These are phyloP conservation scores for Omphalea diandra DNA, from an alignment of 441 rosid genomes.

Conservation along the genomic window DNA sequence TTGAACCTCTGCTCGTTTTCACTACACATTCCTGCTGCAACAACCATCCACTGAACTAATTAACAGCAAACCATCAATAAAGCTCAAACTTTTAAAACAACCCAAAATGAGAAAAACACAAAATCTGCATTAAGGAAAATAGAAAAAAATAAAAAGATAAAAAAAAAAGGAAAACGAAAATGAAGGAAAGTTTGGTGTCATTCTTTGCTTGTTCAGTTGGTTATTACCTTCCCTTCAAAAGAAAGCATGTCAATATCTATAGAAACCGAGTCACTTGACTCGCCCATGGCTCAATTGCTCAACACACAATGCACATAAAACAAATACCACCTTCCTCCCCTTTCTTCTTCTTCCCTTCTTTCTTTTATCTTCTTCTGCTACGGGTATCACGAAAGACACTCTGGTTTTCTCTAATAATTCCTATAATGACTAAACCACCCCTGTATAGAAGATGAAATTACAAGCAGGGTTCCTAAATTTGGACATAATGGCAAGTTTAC, in stretches of 20 bases:
- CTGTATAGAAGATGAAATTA: not conserved
- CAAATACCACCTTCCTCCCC: not conserved
- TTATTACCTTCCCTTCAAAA: constrained; percentile 69
- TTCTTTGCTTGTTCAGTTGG: not conserved
- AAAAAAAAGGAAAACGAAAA: not conserved
- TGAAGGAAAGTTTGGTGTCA: not conserved
- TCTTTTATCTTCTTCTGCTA: not conserved
- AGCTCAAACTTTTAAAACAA: constrained; percentile 11
- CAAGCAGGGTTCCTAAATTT: not conserved
- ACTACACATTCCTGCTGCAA: constrained; percentile 74
- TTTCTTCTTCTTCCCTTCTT: constrained; percentile 6
- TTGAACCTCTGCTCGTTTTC: constrained; percentile 67
- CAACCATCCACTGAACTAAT: constrained; percentile 13
- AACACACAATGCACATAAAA: constrained; percentile 7
- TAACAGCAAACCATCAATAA: constrained; percentile 1
- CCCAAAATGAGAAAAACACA: not conserved
- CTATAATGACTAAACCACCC: constrained; percentile 3
- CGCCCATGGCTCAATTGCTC: constrained; percentile 43
- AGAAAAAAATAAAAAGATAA: not conserved
- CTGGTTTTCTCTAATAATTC: not conserved
- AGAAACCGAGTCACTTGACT: constrained; percentile 60
- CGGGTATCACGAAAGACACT: too few relatives aligned
- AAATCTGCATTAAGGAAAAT: not conserved
- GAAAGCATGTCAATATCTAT: constrained; percentile 57
- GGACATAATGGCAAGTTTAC: constrained; percentile 21